Evolutionary conservation across 78 protist genomes (phyloP).

Genomic region (Dictyostelium capitatum): DNA sequence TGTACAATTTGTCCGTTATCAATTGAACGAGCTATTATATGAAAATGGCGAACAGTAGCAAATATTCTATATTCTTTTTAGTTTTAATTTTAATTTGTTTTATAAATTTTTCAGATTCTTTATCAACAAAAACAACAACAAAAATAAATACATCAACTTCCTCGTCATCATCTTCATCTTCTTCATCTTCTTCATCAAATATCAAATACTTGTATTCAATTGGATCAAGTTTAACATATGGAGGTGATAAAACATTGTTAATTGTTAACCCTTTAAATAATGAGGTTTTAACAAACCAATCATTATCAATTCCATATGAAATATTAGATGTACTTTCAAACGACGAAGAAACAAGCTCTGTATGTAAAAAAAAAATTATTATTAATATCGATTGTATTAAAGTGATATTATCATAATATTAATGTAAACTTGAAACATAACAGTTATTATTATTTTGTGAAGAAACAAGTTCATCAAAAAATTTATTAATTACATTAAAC

Average conservation of each 20-base stretch:
- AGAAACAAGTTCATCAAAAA: not conserved
- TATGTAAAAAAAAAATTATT: not conserved
- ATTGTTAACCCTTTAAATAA: not conserved
- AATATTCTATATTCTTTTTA: too few relatives aligned
- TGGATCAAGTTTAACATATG: not conserved
- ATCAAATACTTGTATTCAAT: slow-evolving; percentile 7
- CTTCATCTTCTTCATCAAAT: not conserved
- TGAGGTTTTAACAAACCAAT: not conserved
- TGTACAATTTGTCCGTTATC: too few relatives aligned
- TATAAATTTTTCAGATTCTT: not conserved
- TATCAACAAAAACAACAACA: not conserved
- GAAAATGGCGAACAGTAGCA: too few relatives aligned
- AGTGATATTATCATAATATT: too few relatives aligned
- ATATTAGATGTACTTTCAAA: not conserved
- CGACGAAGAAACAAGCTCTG: not conserved
- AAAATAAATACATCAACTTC: not conserved
- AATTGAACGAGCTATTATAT: too few relatives aligned
- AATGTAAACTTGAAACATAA: too few relatives aligned
- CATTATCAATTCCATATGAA: not conserved
- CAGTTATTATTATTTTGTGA: not conserved
- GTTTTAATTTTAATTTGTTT: not conserved
- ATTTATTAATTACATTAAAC: not conserved
- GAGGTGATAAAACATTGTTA: not conserved
- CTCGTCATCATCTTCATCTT: not conserved
- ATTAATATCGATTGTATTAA: too few relatives aligned